Conservation (phyloP, 345 rosid species). For the Bruguiera sexangula region DNA sequence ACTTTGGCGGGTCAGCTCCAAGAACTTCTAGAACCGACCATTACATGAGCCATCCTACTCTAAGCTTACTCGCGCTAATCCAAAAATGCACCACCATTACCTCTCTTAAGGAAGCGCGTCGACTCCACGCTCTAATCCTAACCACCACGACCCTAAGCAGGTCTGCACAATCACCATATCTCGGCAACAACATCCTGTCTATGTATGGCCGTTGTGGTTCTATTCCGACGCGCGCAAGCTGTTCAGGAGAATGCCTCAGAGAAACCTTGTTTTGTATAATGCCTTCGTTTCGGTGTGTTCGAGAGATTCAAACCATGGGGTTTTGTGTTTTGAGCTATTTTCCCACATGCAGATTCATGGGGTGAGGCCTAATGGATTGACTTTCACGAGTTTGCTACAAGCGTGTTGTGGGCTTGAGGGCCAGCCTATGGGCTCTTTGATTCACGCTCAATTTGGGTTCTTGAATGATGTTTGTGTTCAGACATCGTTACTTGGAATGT, state of each 20-base stretch:
- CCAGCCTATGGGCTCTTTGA: constrained; percentile 40
- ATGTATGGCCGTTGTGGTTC: constrained; percentile 65
- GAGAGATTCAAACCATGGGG: constrained; percentile 32
- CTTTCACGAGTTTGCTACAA: constrained; percentile 67
- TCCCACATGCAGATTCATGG: constrained; percentile 39
- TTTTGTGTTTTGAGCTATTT: constrained; percentile 33
- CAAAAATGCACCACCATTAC: constrained; percentile 51
- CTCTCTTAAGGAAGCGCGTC: constrained; percentile 46
- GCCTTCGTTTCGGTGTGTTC: constrained; percentile 69
- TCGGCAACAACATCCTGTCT: constrained; percentile 57
- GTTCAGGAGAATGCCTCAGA: constrained; percentile 70
- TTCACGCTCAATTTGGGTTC: constrained; percentile 58
- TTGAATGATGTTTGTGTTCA: constrained; percentile 48
- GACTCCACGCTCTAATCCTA: constrained; percentile 59
- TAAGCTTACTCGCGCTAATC: constrained; percentile 29
- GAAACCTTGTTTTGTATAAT: constrained; percentile 62
- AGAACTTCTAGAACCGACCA: constrained; percentile 19
- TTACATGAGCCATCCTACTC: constrained; percentile 9
- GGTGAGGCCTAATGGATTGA: constrained; percentile 57
- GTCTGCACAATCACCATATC: constrained; percentile 43
- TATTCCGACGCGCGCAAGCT: constrained; percentile 34
- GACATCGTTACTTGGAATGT: constrained; percentile 77
- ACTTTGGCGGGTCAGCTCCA: background rate
- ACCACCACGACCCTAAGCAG: constrained; percentile 24
- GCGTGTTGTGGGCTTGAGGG: constrained; percentile 52